Percentiles rank a stretch among this genome's conserved stretches.
Evolutionary conservation across 2,329 filamentous ascomycete genomes (phyloP).

Genomic region (Lasiodiplodia sp.): DNA sequence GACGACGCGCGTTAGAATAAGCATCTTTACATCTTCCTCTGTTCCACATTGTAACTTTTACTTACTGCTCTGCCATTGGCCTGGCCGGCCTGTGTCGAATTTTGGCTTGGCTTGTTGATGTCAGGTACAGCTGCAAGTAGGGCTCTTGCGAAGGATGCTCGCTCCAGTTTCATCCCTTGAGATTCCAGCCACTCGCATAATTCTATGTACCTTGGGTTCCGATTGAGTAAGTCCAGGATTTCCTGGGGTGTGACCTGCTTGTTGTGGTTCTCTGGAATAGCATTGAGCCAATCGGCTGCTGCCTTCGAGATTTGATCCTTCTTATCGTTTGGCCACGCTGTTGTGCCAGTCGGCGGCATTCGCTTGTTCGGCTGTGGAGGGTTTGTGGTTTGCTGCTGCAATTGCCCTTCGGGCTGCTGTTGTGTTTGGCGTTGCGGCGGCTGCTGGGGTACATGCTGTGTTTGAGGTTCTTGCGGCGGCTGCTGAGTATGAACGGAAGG

Average conservation of each 20-base stretch:
- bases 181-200: conserved; percentile 62
- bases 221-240: conserved; percentile 57
- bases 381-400: neutral
- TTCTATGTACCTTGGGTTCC: conserved; percentile 63
- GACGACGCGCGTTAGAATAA: neutral
- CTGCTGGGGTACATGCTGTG: neutral
- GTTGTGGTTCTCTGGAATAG: conserved; percentile 50
- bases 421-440: neutral
- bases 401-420: neutral
- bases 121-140: conserved; percentile 57
- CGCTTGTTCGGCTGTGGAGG: neutral
- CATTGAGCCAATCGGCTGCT: conserved; percentile 57
- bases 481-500: neutral
- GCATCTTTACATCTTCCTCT: neutral
- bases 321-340: conserved; percentile 61
- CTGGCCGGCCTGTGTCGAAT: neutral
- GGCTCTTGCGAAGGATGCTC: conserved; percentile 61
- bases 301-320: conserved; percentile 59
- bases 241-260: conserved; percentile 49
- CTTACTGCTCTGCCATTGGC: neutral
- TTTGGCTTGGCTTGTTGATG: conserved; percentile 36
- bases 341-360: conserved; percentile 37
- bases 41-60: neutral
- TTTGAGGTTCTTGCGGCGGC: neutral
- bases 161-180: conserved; percentile 58